Conservation (phyloP, 2,329 filamentous ascomycete genomes). For the Ceratocystis variospora region DNA sequence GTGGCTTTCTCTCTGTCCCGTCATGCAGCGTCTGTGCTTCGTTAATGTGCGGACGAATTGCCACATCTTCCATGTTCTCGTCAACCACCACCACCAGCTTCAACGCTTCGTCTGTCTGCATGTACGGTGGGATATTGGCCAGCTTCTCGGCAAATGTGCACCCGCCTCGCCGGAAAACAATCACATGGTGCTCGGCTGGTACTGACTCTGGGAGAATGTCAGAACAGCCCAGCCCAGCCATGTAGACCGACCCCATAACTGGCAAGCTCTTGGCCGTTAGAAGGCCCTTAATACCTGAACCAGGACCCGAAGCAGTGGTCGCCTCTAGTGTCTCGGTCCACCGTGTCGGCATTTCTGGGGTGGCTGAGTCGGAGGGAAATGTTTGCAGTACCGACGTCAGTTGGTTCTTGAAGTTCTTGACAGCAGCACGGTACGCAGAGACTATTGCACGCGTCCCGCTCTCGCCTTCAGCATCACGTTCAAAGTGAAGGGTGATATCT, state of each 20-base stretch:
- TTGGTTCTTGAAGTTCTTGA: conserved; percentile 19
- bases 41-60: conserved; percentile 56
- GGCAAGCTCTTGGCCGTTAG: conserved; percentile 30
- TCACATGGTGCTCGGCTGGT: conserved; percentile 52
- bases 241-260: conserved; percentile 41
- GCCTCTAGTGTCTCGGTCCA: conserved; percentile 15
- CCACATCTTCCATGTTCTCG: conserved; percentile 26
- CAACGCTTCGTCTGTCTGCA: conserved; percentile 44
- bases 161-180: conserved; percentile 67
- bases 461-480: conserved; percentile 20
- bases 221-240: conserved; percentile 55
- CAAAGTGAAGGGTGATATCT: conserved; percentile 50
- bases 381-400: conserved; percentile 19
- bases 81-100: conserved; percentile 69
- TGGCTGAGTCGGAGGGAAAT: conserved; percentile 12
- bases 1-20: conserved; percentile 55
- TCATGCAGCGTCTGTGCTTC: conserved; percentile 55
- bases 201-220: conserved; percentile 39
- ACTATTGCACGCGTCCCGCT: conserved; percentile 15
- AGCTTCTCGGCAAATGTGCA: conserved; percentile 80
- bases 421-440: conserved; percentile 20
- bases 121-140: conserved; percentile 66
- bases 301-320: conserved; percentile 24
- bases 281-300: conserved; percentile 56
- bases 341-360: neutral